phyloP scores from a whole-genome alignment of 1,284 basidiomycete genomes.

The Heterobasidion irregulare region DNA sequence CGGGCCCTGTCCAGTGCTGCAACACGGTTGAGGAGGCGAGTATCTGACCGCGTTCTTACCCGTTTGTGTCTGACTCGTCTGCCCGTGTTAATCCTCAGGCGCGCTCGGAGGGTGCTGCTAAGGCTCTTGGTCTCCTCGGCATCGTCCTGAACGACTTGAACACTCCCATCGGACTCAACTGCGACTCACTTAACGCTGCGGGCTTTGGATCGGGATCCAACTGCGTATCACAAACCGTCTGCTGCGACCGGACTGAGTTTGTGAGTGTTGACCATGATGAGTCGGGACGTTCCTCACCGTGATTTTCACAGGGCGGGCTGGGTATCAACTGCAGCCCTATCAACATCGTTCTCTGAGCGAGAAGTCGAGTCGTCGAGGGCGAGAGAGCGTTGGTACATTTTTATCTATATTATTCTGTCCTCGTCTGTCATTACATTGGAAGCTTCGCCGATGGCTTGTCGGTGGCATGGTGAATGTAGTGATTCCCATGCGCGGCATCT shows the following conservation, averaged over 20 bases:
- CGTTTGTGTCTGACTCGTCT: neutral
- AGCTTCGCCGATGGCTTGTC: too few relatives aligned
- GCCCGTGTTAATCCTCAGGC: neutral
- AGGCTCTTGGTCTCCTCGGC: neutral
- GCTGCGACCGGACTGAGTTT: neutral
- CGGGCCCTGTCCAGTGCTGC: neutral
- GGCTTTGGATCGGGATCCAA: neutral
- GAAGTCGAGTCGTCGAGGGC: neutral
- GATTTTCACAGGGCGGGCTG: neutral
- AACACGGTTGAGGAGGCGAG: neutral
- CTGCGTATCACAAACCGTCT: neutral
- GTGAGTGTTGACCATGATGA: neutral
- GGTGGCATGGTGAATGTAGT: too few relatives aligned
- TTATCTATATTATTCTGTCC: neutral
- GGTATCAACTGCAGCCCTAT: neutral
- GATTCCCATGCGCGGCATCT: too few relatives aligned
- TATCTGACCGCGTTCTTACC: neutral
- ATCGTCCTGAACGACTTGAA: neutral
- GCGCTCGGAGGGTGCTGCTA: neutral
- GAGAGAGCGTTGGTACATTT: neutral
- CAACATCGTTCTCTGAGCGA: neutral
- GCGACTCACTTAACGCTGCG: neutral
- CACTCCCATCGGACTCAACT: neutral
- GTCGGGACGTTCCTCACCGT: neutral
- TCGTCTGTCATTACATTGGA: neutral